These are phyloP conservation scores for Linaria vulgaris DNA, from an alignment of 257 asterid genomes.

Conservation along the genomic window DNA sequence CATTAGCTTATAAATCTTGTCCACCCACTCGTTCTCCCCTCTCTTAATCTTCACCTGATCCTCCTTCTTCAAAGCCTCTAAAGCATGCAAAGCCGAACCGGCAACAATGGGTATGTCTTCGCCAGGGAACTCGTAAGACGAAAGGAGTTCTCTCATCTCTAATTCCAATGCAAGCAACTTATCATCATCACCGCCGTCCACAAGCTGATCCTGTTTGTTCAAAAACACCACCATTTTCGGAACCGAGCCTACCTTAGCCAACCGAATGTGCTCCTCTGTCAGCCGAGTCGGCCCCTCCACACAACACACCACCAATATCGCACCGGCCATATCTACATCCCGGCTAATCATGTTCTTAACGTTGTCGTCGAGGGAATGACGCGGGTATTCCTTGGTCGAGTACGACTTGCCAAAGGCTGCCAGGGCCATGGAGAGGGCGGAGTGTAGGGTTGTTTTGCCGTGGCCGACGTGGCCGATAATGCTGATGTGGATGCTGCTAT, in stretches of 20 bases:
- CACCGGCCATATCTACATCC: conserved; percentile 38
- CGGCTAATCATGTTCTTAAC: conserved; percentile 39
- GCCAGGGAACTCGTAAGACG: conserved; percentile 49
- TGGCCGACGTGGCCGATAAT: conserved; percentile 99
- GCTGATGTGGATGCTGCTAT: conserved; percentile 89
- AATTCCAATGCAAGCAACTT: conserved; percentile 51
- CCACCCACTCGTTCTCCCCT: conserved; percentile 52
- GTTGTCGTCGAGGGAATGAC: conserved; percentile 24
- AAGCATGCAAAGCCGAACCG: conserved; percentile 48
- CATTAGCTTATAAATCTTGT: conserved; percentile 46
- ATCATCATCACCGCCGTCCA: conserved; percentile 69
- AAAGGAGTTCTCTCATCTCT: conserved; percentile 51
- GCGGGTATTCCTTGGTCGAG: conserved; percentile 30
- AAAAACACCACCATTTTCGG: conserved; percentile 56
- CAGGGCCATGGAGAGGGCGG: conserved; percentile 76
- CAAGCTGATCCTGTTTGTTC: conserved; percentile 54
- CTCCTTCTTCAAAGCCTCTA: conserved; percentile 49
- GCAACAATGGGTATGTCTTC: conserved; percentile 50
- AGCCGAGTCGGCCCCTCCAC: conserved; percentile 43
- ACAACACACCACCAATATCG: conserved; percentile 34
- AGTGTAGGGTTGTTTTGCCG: conserved; percentile 70
- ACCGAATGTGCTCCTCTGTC: conserved; percentile 34
- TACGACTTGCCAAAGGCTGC: conserved; percentile 55
- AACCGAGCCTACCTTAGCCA: conserved; percentile 34
- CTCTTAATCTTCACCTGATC: conserved; percentile 59